These are phyloP conservation scores for Puccinia polysora DNA, from an alignment of 1,284 basidiomycete species.

Conservation along the genomic window DNA sequence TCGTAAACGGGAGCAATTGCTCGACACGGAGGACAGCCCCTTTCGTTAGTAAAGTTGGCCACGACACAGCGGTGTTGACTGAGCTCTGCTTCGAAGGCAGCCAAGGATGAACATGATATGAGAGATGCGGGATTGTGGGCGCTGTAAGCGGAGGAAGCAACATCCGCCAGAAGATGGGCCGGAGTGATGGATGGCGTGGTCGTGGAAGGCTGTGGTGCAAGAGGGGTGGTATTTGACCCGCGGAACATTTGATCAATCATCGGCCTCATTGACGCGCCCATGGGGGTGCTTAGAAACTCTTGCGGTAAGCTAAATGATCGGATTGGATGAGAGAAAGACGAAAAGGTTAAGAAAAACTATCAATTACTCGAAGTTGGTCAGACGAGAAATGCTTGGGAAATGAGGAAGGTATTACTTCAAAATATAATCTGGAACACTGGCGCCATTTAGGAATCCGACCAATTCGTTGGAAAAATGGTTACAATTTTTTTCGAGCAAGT, in stretches of 20 bases:
- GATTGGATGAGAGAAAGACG: constrained; percentile 51
- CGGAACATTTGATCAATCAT: constrained; percentile 52
- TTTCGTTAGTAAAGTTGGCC: constrained; percentile 52
- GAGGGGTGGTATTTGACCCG: constrained; percentile 20
- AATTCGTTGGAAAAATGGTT: constrained; percentile 43
- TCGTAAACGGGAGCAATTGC: constrained; percentile 51
- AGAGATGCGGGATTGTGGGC: neutral
- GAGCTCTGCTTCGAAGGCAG: constrained; percentile 49
- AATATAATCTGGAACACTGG: constrained; percentile 33
- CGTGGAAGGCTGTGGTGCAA: constrained; percentile 9
- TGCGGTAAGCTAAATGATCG: constrained; percentile 50
- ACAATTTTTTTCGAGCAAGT: constrained; percentile 40
- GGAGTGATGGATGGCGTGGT: neutral
- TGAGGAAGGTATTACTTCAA: constrained; percentile 38
- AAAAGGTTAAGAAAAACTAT: neutral
- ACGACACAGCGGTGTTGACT: constrained; percentile 47
- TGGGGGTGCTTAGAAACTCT: constrained; percentile 53
- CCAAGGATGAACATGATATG: constrained; percentile 47
- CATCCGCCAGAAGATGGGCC: constrained; percentile 23
- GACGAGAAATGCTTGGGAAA: too few relatives aligned
- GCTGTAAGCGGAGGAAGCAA: constrained; percentile 31
- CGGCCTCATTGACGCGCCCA: constrained; percentile 52
- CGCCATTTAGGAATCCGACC: constrained; percentile 33
- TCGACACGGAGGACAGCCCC: constrained; percentile 51
- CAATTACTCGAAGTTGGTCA: too few relatives aligned